Evolutionary conservation across 768 basidiomycete genomes (phyloP).

Genomic region (Suillus paluster): DNA sequence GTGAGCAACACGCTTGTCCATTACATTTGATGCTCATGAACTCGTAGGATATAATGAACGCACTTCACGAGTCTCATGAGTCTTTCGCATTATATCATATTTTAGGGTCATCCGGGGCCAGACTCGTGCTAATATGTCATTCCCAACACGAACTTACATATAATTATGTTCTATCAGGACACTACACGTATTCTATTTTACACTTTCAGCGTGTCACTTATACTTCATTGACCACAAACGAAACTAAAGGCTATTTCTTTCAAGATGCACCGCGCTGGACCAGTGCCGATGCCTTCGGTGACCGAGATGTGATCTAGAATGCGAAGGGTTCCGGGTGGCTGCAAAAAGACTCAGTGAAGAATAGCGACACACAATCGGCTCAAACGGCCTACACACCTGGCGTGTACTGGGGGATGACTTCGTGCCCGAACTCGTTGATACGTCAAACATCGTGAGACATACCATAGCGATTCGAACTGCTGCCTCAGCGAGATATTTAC

Average conservation of each 20-base stretch:
- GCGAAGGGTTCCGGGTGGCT: slow-evolving; percentile 22
- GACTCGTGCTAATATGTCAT: not conserved
- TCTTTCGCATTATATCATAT: not conserved
- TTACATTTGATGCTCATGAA: not conserved
- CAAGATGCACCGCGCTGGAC: slow-evolving; percentile 17
- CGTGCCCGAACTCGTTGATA: slow-evolving; percentile 36
- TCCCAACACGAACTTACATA: not conserved
- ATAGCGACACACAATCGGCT: not conserved
- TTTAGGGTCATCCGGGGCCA: not conserved
- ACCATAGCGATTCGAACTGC: slow-evolving; percentile 31
- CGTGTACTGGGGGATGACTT: slow-evolving; percentile 31
- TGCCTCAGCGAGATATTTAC: slow-evolving; percentile 29
- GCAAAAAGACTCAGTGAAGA: not conserved
- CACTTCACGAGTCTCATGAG: slow-evolving; percentile 1
- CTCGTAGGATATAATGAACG: slow-evolving; percentile 8
- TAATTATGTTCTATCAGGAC: slow-evolving; percentile 1
- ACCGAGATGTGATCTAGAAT: slow-evolving; percentile 25
- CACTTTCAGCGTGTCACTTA: slow-evolving; percentile 12
- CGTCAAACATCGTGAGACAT: slow-evolving; percentile 30
- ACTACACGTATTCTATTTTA: slow-evolving; percentile 1
- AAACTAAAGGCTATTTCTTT: slow-evolving; percentile 26
- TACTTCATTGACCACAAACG: not conserved
- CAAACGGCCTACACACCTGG: slow-evolving; percentile 27
- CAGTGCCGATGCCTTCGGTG: slow-evolving; percentile 13
- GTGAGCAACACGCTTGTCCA: slow-evolving; percentile 18